phyloP scores from a whole-genome alignment of 2,329 filamentous ascomycete genomes.

The Bipolaris cookei region DNA sequence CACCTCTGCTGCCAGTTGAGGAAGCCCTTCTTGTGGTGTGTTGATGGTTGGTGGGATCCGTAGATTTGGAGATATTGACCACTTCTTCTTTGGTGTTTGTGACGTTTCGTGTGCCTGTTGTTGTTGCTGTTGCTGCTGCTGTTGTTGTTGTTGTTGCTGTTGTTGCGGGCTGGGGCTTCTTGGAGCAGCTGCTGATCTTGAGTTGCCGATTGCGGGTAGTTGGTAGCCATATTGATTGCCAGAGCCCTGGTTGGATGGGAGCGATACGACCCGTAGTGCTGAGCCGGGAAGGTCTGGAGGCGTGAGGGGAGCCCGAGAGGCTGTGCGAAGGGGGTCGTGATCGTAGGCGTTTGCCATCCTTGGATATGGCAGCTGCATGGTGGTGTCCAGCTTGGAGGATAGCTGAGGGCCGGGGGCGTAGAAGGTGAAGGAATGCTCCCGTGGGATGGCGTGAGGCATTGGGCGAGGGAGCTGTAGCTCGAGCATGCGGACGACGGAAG shows the following conservation, averaged over 20 bases:
- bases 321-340: slow-evolving; percentile 28
- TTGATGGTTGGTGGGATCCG: slow-evolving; percentile 46
- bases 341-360: slow-evolving; percentile 33
- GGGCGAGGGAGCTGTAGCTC: slow-evolving; percentile 50
- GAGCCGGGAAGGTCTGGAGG: slow-evolving; percentile 44
- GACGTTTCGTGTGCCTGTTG: slow-evolving; percentile 31
- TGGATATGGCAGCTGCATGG: slow-evolving; percentile 45
- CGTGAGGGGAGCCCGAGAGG: slow-evolving; percentile 40
- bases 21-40: slow-evolving; percentile 49
- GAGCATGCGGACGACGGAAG: slow-evolving; percentile 44
- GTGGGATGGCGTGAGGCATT: slow-evolving; percentile 50
- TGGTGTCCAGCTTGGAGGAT: slow-evolving; percentile 36
- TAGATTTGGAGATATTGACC: slow-evolving; percentile 45
- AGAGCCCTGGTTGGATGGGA: slow-evolving; percentile 36
- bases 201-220: slow-evolving; percentile 46
- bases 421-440: slow-evolving; percentile 45
- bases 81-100: slow-evolving; percentile 40
- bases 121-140: slow-evolving; percentile 19
- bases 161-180: slow-evolving; percentile 32
- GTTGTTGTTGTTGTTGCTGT: slow-evolving; percentile 25
- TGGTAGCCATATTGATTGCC: slow-evolving; percentile 44
- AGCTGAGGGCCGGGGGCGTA: slow-evolving; percentile 34
- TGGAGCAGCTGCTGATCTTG: slow-evolving; percentile 36
- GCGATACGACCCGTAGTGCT: slow-evolving; percentile 41
- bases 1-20: slow-evolving; percentile 52